Base-by-base conservation (phyloP, 1,284 basidiomycete genomes). In the Irpex lacteus region DNA sequence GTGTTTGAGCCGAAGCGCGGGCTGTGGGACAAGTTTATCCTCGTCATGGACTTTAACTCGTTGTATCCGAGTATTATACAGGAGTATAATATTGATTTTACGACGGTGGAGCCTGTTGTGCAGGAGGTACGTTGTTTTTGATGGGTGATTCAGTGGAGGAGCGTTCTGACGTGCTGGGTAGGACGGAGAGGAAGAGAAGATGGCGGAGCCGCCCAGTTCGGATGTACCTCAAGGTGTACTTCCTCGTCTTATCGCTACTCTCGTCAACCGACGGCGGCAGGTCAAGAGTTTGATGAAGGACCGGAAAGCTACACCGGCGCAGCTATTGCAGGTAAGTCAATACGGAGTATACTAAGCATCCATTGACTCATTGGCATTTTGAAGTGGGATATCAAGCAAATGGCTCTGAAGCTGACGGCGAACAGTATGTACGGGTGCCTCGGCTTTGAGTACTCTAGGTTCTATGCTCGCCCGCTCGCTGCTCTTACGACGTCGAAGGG, bases 381-480 rank as follows among this genome's bases (percentile, higher is more conserved):
- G 8, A 71, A 96, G 91, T 96, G 91, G 74, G 95, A 99, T 73
- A 98, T 99, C 80, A 97, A 96, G 75, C 98, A 99, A 74, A 90
- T 94, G 75, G 98, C 98, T 4, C 83, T 99, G 64, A 99, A 99
- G 80, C 89, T 99, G 60, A 99, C 97, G 1, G 98, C 98, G 65
- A 99, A 99, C 82, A 97, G 94, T 82, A 99, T 99, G 97, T 99
- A 99, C 77, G 98, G 98, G 21, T 99, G 98, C 83, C 89, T 99
- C 36, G 98, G 98, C 61, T 99, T 98, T 75, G 95, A 97, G 73
- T 94, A 96, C 68, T 98, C 96, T 18, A 84, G 98, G 57, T 99
- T 99, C 82, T 98, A 96, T 70, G 98, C 97, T n/a, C 87, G 94
- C 44, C 95, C 96, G 0, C 86, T 99, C 13, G 98, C 98, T 5